phyloP scores from a whole-genome alignment of 805 yeast genomes.

The Candida sakaeoensis region DNA sequence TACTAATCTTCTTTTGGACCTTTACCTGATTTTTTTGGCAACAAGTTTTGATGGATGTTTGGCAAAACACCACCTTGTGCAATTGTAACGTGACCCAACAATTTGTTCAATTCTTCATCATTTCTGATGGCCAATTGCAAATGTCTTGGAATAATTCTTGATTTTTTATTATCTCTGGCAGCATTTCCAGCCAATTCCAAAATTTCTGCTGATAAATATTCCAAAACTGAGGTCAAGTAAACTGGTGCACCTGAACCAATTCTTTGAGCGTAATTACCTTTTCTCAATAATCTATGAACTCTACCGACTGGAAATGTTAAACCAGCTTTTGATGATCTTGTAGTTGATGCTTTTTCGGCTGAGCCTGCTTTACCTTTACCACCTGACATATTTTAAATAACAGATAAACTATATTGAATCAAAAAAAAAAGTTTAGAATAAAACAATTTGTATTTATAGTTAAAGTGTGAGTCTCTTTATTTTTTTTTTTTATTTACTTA shows the following conservation, averaged over 20 bases:
- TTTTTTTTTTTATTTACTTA: background rate
- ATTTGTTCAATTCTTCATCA: constrained; percentile 50
- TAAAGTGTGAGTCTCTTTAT: too few species aligned
- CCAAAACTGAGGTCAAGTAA: constrained; percentile 47
- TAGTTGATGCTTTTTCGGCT: constrained; percentile 46
- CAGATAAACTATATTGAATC: constrained; percentile 8
- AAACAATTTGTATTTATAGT: background rate
- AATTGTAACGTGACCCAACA: constrained; percentile 47
- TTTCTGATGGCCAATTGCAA: constrained; percentile 51
- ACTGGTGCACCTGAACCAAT: constrained; percentile 53
- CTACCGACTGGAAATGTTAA: constrained; percentile 50
- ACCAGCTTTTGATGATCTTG: constrained; percentile 49
- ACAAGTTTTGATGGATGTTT: constrained; percentile 47
- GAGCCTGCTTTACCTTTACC: constrained; percentile 45
- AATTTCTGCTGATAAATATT: constrained; percentile 48
- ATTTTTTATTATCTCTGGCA: constrained; percentile 50
- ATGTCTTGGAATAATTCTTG: constrained; percentile 51
- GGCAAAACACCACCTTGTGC: constrained; percentile 54
- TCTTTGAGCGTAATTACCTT: constrained; percentile 50
- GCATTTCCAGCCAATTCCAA: constrained; percentile 52
- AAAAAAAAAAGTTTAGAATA: constrained; percentile 2
- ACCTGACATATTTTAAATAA: constrained; percentile 32
- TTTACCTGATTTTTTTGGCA: constrained; percentile 54
- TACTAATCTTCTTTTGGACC: constrained; percentile 34
- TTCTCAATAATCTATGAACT: constrained; percentile 49